These are phyloP conservation scores for Mycena kentingensis DNA, from an alignment of 768 basidiomycete genomes.

Conservation along the genomic window DNA sequence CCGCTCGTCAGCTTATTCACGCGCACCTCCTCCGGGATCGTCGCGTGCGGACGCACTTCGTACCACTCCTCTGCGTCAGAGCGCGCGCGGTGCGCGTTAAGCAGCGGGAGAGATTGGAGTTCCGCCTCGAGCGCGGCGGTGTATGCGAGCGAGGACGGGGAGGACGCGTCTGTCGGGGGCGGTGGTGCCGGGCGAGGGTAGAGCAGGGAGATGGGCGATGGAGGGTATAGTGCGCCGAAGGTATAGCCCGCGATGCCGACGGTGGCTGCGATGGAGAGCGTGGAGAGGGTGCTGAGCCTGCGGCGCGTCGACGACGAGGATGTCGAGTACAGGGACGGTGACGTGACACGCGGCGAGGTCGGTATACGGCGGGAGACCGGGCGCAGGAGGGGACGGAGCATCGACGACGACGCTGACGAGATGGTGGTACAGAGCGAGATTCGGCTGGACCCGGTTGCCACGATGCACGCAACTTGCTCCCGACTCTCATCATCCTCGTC, in stretches of 20 bases:
- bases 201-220: conserved; percentile 61
- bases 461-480: too few relatives aligned
- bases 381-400: too few relatives aligned
- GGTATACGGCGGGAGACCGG: too few relatives aligned
- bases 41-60: conserved; percentile 72
- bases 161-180: conserved; percentile 55
- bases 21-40: conserved; percentile 68
- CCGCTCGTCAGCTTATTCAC: conserved; percentile 86
- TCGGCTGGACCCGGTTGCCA: too few relatives aligned
- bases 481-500: too few relatives aligned
- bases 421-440: too few relatives aligned
- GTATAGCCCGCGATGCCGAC: conserved; percentile 45
- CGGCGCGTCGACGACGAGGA: too few relatives aligned
- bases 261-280: conserved; percentile 28
- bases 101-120: conserved; percentile 65
- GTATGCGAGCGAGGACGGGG: conserved; percentile 59
- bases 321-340: too few relatives aligned
- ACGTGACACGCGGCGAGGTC: too few relatives aligned
- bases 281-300: too few relatives aligned
- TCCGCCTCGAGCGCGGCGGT: conserved; percentile 62
- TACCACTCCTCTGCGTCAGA: conserved; percentile 67
- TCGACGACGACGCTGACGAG: too few relatives aligned
- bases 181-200: conserved; percentile 79
- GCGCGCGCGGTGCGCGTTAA: conserved; percentile 49
- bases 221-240: conserved; percentile 74